Percentiles rank a stretch among this genome's conserved stretches.
phyloP scores from a whole-genome alignment of 2,329 filamentous ascomycete species.

The Cladorrhinum sp. region DNA sequence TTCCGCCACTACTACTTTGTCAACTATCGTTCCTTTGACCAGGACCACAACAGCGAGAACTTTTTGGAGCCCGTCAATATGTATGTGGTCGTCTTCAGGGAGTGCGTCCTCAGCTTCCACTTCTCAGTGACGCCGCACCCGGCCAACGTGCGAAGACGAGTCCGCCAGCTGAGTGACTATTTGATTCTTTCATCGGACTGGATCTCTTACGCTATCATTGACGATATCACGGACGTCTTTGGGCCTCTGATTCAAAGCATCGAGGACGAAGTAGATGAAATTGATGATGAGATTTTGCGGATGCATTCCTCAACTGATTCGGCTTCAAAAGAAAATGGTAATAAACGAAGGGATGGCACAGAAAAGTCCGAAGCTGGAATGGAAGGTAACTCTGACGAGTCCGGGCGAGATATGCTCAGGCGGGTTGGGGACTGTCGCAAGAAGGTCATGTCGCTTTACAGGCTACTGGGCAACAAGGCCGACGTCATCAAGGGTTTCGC shows the following conservation, averaged over 20 bases:
- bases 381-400: slow-evolving; percentile 37
- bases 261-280: slow-evolving; percentile 94
- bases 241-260: slow-evolving; percentile 88
- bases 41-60: slow-evolving; percentile 83
- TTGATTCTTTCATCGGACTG: slow-evolving; percentile 90
- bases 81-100: slow-evolving; percentile 94
- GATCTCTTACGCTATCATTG: slow-evolving; percentile 97
- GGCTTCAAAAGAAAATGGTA: slow-evolving; percentile 35
- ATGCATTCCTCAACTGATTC: slow-evolving; percentile 64
- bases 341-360: slow-evolving; percentile 32
- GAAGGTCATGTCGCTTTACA: slow-evolving; percentile 94
- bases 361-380: slow-evolving; percentile 44
- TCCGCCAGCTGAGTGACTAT: slow-evolving; percentile 91
- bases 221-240: slow-evolving; percentile 97
- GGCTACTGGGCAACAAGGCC: slow-evolving; percentile 91
- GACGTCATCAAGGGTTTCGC: slow-evolving; percentile 99
- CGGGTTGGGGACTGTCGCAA: slow-evolving; percentile 92
- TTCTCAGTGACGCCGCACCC: slow-evolving; percentile 95
- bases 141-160: slow-evolving; percentile 89
- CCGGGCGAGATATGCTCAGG: slow-evolving; percentile 77
- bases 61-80: slow-evolving; percentile 96
- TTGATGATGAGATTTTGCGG: slow-evolving; percentile 85
- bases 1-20: slow-evolving; percentile 99
- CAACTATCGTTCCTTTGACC: slow-evolving; percentile 96
- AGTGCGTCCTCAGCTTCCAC: slow-evolving; percentile 94